Base-by-base conservation (phyloP, 805 yeast genomes). In the Yarrowia keelungensis region DNA sequence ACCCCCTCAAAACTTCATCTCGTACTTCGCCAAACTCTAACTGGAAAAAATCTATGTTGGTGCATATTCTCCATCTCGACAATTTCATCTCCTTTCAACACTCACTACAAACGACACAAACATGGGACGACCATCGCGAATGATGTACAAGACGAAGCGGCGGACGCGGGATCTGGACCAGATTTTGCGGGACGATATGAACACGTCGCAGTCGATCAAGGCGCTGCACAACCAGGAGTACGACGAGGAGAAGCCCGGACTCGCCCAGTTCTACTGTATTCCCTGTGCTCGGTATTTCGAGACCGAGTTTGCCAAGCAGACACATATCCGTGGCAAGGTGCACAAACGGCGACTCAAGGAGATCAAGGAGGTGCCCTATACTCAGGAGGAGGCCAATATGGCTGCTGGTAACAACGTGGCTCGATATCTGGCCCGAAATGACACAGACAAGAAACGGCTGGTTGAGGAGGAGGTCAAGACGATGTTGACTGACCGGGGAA, bases 231-330 rank as follows among this genome's bases (percentile, higher is more conserved):
- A 90, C 76, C 98, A 94, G 79, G 90, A 91, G 5, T 78, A 90
- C 69, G 97, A 94, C 78, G 98, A 94, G 79, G 86, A 87, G 53
- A 89, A 89, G 76, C 93, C 98, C 0, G 99, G 99, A 1, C 80
- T 95, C 72, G 99, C 97, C 15, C 98, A 95, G 79, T 89, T 86
- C 79, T 95, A 91, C 78, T 95, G 98, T 79, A 84, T 95, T 67
- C 97, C 92, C 72, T 95, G 99, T 82, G 96, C 97, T 61, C 90
- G 89, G 76, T 92, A 95, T 79, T 92, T 87, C 75, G 97, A 93
- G 76, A 87, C 88, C 69, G 92, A 89, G 54, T 77, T 79, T 41
- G 89, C 97, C 8, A 82, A 91, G 68, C 86, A 86, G 70, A 83
- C 88, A 14, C 99, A 95, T 80, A 79, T 84, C 71, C 86, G 86